A percentile compares a stretch with the other conserved stretches of the same genome.
Conservation (phyloP, 108 stramenopile species). For the Nannochloropsis salina region DNA sequence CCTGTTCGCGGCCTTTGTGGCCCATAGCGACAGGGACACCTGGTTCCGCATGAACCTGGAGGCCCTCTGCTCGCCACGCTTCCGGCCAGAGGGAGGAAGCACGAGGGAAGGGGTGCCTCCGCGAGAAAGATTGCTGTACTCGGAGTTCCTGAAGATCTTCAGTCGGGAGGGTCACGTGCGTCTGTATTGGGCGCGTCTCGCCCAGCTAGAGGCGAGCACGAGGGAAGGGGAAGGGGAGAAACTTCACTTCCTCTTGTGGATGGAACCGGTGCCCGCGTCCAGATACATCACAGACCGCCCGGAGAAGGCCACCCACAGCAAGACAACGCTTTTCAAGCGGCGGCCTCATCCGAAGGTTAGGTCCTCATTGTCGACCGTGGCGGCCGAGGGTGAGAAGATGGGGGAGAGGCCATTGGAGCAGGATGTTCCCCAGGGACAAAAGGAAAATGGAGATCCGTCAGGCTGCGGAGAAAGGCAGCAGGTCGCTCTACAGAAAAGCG, state of each 20-base stretch:
- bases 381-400: no score
- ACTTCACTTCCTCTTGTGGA: background rate
- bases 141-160: background rate
- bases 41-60: slow-evolving; percentile 12
- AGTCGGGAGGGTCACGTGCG: background rate
- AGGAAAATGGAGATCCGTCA: no score
- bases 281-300: background rate
- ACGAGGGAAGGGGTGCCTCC: background rate
- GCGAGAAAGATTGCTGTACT: background rate
- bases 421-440: no score
- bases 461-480: no score
- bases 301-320: background rate
- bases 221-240: background rate
- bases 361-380: no score
- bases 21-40: background rate
- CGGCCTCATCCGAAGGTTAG: background rate
- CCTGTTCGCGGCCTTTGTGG: background rate
- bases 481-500: no score
- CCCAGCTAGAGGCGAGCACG: background rate
- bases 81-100: background rate
- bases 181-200: background rate
- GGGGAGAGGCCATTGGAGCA: no score
- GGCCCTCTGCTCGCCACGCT: background rate
- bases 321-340: background rate
- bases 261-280: background rate